Evolutionary conservation across 208 protist genomes (phyloP).

Genomic region (Crithidia bombi): DNA sequence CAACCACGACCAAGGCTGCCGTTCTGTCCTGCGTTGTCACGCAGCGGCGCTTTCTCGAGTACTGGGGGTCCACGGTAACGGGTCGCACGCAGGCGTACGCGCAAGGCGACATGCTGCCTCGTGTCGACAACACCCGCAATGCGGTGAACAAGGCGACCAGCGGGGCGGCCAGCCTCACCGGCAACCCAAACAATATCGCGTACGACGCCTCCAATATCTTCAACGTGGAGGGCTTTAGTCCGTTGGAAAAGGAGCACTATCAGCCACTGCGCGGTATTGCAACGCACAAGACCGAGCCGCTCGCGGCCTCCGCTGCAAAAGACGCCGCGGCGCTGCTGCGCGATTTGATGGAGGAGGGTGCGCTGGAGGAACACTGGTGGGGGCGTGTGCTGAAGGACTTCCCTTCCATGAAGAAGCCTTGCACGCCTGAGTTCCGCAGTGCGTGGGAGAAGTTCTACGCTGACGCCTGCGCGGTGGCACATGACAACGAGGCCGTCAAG

Average conservation of each 20-base stretch:
- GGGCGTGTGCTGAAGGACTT: slow-evolving; percentile 76
- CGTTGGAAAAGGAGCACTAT: slow-evolving; percentile 79
- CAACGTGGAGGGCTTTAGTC: slow-evolving; percentile 60
- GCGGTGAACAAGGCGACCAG: slow-evolving; percentile 59
- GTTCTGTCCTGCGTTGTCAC: slow-evolving; percentile 35
- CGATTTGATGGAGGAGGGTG: slow-evolving; percentile 47
- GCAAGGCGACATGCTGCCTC: slow-evolving; percentile 82
- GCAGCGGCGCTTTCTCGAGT: slow-evolving; percentile 75
- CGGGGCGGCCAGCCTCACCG: slow-evolving; percentile 70
- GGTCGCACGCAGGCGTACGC: slow-evolving; percentile 86
- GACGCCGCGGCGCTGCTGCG: slow-evolving; percentile 53
- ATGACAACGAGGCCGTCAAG: slow-evolving; percentile 74
- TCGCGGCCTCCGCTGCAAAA: slow-evolving; percentile 47
- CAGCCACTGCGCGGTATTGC: slow-evolving; percentile 66
- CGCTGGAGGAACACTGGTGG: slow-evolving; percentile 76
- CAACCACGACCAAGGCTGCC: background rate
- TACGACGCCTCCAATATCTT: slow-evolving; percentile 86
- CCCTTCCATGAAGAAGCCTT: slow-evolving; percentile 75
- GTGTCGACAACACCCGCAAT: slow-evolving; percentile 71
- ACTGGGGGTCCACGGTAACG: slow-evolving; percentile 80
- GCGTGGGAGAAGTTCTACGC: slow-evolving; percentile 79
- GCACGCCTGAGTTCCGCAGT: slow-evolving; percentile 55
- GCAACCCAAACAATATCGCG: slow-evolving; percentile 70
- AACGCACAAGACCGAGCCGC: slow-evolving; percentile 64
- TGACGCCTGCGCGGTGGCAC: slow-evolving; percentile 62